phyloP scores from a whole-genome alignment of 2,329 filamentous ascomycete species.

The Trichoderma sp. region DNA sequence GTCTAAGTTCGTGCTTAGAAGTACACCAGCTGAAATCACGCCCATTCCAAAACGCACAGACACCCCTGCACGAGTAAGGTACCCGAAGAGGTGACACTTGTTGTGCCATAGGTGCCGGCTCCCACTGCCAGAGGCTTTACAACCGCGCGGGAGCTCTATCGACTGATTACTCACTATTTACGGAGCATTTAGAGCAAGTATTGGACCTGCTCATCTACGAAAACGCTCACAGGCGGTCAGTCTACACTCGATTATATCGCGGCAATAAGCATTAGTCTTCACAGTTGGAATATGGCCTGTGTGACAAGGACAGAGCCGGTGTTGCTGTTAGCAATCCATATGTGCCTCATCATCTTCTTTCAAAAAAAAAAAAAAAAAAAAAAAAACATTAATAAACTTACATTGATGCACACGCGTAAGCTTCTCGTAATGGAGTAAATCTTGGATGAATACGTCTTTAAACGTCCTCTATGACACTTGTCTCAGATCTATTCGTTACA shows the following conservation, averaged over 20 bases:
- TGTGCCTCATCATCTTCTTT: too few relatives aligned
- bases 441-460: background rate
- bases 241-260: background rate
- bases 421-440: background rate
- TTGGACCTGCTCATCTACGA: background rate
- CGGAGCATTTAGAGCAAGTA: background rate
- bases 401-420: background rate
- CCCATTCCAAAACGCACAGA: background rate
- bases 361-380: too few relatives aligned
- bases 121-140: too few relatives aligned
- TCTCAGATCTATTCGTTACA: background rate
- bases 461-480: background rate
- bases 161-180: background rate
- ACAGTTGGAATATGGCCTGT: background rate
- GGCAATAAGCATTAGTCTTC: background rate
- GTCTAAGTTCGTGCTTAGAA: background rate
- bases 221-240: background rate
- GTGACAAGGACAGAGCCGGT: background rate
- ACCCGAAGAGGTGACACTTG: background rate
- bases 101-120: background rate
- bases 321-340: background rate
- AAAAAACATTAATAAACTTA: background rate
- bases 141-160: too few relatives aligned
- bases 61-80: background rate
- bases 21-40: background rate